Conservation (phyloP, 2,329 filamentous ascomycete genomes). For the Exophiala alcalophila region DNA sequence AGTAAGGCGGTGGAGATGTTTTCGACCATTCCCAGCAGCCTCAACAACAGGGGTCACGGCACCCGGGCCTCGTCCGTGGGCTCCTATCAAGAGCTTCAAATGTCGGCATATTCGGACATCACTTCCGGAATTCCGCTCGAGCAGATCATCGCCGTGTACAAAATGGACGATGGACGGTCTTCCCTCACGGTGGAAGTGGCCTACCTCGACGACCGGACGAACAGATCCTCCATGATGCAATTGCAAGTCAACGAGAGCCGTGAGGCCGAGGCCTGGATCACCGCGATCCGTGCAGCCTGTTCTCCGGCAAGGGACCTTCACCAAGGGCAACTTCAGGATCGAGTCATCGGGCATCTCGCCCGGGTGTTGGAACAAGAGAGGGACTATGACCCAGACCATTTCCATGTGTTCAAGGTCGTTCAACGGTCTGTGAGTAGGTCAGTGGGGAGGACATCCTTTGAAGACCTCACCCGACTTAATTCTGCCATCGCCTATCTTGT, state of each 20-base stretch:
- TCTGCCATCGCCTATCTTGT: slow-evolving; percentile 66
- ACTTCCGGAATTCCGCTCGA: slow-evolving; percentile 58
- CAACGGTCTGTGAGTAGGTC: slow-evolving; percentile 59
- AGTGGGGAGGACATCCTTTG: slow-evolving; percentile 57
- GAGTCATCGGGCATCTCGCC: slow-evolving; percentile 60
- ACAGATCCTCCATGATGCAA: slow-evolving; percentile 60
- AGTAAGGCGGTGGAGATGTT: slow-evolving; percentile 64
- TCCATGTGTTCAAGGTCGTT: slow-evolving; percentile 67
- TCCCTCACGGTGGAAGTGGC: slow-evolving; percentile 66
- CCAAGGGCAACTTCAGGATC: slow-evolving; percentile 49
- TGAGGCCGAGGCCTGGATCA: slow-evolving; percentile 65
- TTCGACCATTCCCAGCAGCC: slow-evolving; percentile 47
- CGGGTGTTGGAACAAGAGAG: slow-evolving; percentile 62
- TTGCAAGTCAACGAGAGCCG: slow-evolving; percentile 63
- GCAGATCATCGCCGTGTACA: slow-evolving; percentile 65
- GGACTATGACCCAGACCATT: slow-evolving; percentile 66
- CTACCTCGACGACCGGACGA: slow-evolving; percentile 63
- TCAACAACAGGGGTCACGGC: slow-evolving; percentile 41
- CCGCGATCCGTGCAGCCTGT: slow-evolving; percentile 59
- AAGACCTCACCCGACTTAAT: slow-evolving; percentile 63
- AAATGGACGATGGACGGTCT: slow-evolving; percentile 64
- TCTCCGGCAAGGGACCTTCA: slow-evolving; percentile 5
- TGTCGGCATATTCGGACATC: slow-evolving; percentile 54
- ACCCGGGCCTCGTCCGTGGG: slow-evolving; percentile 59
- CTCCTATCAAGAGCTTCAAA: slow-evolving; percentile 61